Evolutionary conservation across 2,329 filamentous ascomycete genomes (phyloP), one percentile per base, ranked within the genome.

Genomic region (Magnaporthales sp.): DNA sequence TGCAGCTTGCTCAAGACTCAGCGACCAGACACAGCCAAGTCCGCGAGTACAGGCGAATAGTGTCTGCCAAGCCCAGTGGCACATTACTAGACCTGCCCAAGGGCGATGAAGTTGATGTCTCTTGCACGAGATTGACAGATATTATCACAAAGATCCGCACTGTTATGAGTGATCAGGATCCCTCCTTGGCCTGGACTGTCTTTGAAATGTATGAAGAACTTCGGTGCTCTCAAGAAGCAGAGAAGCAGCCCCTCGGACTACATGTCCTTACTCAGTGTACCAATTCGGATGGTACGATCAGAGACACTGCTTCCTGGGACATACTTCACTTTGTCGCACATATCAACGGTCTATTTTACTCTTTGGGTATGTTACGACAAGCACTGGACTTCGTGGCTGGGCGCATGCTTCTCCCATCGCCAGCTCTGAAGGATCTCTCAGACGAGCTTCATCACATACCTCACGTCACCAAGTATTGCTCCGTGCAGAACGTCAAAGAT

Each of bases 311-410:
- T 70, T 76, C 79, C 1, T 91, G 89, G 89, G 78, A 83, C 10
- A 77, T 83, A 22, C 75, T 90, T 60, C 89, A 92, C 71, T 79
- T 89, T 63, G 74, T 81, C 9, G 87, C 88, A 0, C 85, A 89
- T 69, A 74, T 87, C 0, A 85, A 89, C 66, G 85, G 84, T 4
- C 79, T 82, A 0, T 75, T 86, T 6, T 91, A 90, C 72, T 90
- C 88, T 0, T 72, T 90, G 1, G 81, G 86, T 60, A 84, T 86
- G 68, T 73, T 84, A 24, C 76, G 77, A 68, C 85, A 88, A 71
- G 73, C 87, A 4, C 69, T 83, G 2, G 77, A 77, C 27, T 71
- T 78, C 9, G 65, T 79, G 1, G 24, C 63, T 5, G n/a, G 32
- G 6, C 38, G 63, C 15, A 30, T n/a, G 61, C 30, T 29, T 22